A percentile compares a stretch with the other conserved stretches of the same genome.
phyloP scores from a whole-genome alignment of 768 basidiomycete species.

The Tylopilus vinaceipallidus region DNA sequence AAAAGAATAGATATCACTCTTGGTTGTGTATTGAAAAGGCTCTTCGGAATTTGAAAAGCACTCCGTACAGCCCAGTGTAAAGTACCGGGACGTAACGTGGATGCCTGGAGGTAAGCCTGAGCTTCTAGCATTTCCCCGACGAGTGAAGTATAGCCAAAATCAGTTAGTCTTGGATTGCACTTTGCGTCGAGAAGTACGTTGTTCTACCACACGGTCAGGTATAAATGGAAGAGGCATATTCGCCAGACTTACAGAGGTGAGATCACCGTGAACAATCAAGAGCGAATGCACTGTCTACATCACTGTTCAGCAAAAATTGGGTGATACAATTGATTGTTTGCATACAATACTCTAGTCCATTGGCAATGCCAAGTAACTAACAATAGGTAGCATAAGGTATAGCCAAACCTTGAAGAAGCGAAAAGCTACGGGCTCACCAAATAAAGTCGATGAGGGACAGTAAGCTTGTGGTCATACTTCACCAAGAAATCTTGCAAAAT shows the following conservation, averaged over 20 bases:
- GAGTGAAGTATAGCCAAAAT: constrained; percentile 11
- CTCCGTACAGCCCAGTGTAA: constrained; percentile 8
- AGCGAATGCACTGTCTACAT: constrained; percentile 2
- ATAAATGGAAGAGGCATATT: neutral
- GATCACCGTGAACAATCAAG: constrained; percentile 7
- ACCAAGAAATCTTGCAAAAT: constrained; percentile 7
- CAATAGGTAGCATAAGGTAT: neutral
- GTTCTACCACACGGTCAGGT: constrained; percentile 2
- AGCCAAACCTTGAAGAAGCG: neutral
- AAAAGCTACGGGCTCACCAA: neutral
- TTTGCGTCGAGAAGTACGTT: constrained; percentile 8
- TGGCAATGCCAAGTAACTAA: neutral
- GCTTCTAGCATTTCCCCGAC: constrained; percentile 5
- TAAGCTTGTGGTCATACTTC: neutral
- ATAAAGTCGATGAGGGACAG: constrained; percentile 1
- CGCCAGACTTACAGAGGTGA: constrained; percentile 3
- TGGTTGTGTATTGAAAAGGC: neutral
- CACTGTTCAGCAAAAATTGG: neutral
- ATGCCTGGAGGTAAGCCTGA: constrained; percentile 3
- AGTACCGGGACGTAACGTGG: constrained; percentile 4
- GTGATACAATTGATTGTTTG: neutral
- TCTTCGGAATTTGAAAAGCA: constrained; percentile 2
- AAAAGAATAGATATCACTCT: constrained; percentile 12
- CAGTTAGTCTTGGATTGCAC: neutral
- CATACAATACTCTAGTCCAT: constrained; percentile 2